A percentile compares a stretch with the other conserved stretches of the same genome.
Evolutionary conservation across 2,329 filamentous ascomycete species (phyloP).

Genomic region (Botrytis elliptica): DNA sequence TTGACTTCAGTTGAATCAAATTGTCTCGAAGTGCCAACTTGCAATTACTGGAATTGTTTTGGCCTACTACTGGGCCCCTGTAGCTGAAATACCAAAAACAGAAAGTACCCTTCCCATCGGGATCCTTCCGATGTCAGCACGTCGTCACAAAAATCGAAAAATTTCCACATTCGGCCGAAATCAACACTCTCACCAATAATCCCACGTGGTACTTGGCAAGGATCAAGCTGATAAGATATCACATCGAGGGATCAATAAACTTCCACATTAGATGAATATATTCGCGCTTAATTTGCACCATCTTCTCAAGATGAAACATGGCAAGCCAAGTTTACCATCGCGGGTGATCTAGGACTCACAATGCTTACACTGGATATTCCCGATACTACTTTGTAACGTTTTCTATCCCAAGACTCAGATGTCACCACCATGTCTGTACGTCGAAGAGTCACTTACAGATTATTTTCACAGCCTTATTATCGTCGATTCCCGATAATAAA

Average conservation of each 20-base stretch:
- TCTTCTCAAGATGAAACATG: background rate
- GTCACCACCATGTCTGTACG: background rate
- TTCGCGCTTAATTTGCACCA: background rate
- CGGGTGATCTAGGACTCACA: too few relatives aligned
- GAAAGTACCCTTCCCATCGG: background rate
- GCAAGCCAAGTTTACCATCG: background rate
- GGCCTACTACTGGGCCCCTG: background rate
- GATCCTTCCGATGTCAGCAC: conserved; percentile 13
- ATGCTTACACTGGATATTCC: background rate
- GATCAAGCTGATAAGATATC: background rate
- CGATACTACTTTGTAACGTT: background rate
- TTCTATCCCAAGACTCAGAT: background rate
- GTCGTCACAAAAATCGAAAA: background rate
- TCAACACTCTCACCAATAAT: background rate
- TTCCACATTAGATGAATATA: background rate
- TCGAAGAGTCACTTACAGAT: background rate
- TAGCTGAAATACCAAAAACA: background rate
- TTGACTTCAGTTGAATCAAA: background rate
- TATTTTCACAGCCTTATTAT: background rate
- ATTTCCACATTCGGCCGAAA: background rate
- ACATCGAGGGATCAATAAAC: background rate
- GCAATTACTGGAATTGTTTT: background rate
- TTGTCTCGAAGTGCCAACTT: background rate
- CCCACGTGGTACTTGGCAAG: conserved; percentile 1
- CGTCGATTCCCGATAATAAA: too few relatives aligned